These are phyloP conservation scores for Skeletonema grethae DNA, from an alignment of 108 stramenopile species.

Conservation along the genomic window DNA sequence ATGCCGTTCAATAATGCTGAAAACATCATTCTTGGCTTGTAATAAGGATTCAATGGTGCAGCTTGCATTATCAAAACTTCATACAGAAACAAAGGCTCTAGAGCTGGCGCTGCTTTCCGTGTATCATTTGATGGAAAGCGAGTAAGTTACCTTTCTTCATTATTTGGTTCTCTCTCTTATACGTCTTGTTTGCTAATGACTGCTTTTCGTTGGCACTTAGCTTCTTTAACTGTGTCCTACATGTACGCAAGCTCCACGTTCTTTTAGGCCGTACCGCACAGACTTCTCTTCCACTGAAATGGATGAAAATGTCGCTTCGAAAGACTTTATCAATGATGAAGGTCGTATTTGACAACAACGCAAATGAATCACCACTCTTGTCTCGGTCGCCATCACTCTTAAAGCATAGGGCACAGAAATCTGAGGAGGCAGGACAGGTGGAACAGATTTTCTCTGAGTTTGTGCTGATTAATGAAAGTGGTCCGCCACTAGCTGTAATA, in stretches of 20 bases:
- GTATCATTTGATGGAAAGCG: slow-evolving; percentile 17
- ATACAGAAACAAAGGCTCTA: slow-evolving; percentile 21
- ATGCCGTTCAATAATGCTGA: slow-evolving; percentile 7
- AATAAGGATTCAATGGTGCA: slow-evolving; percentile 5
- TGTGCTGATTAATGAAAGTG: slow-evolving; percentile 7
- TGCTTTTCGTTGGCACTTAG: neutral
- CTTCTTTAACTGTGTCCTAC: slow-evolving; percentile 30
- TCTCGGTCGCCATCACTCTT: slow-evolving; percentile 2
- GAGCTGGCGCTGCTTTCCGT: slow-evolving; percentile 21
- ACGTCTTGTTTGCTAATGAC: neutral
- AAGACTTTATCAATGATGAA: slow-evolving; percentile 10
- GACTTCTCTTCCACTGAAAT: slow-evolving; percentile 29
- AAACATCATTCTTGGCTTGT: neutral
- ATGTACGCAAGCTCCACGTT: slow-evolving; percentile 28
- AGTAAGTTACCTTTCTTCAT: slow-evolving; percentile 28
- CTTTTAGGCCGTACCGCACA: slow-evolving; percentile 8
- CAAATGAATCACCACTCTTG: neutral
- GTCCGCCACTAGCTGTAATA: slow-evolving; percentile 18
- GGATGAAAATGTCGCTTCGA: slow-evolving; percentile 14
- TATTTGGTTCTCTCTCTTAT: neutral
- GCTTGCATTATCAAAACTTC: slow-evolving; percentile 14
- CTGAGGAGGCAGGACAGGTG: slow-evolving; percentile 13
- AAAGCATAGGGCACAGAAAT: slow-evolving; percentile 7
- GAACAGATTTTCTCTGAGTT: slow-evolving; percentile 22
- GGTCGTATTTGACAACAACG: slow-evolving; percentile 1